Base-by-base conservation (phyloP, 2,329 filamentous ascomycete genomes). In the Tricladium varicosporioides region DNA sequence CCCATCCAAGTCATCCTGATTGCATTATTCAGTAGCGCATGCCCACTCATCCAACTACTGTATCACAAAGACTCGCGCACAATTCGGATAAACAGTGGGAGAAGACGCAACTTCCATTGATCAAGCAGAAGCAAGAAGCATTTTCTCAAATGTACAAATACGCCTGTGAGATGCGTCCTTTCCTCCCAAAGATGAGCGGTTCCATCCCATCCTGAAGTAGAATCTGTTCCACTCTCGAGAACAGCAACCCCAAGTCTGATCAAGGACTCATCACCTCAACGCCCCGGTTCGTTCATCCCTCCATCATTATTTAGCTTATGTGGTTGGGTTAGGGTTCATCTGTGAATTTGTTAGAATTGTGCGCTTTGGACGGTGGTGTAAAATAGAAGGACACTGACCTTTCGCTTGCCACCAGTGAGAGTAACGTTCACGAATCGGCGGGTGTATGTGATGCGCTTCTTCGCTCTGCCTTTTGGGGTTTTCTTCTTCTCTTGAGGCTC, bases 361-460 rank as follows among this genome's bases (percentile, higher is more conserved):
- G 40, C 46, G 51, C 54, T 57, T 47, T 61, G 58, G 50, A 48
- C 22, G n/a, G 50, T 11, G 31, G 19, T 45, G 42, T 42, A 2
- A n/a, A 8, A 27, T 15, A 22, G 14, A 57, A 48, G 57, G 60
- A 66, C 22, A 42, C 80, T 74, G 78, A 94, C 91, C 91, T 97
- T 97, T 80, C 93, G 85, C 92, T 97, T 97, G 82, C 93, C 93
- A 78, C 92, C 92, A 68, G 92, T 95, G 80, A 96, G 85, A 74
- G 91, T 94, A 75, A 97, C 92, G 81, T 97, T 97, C 71, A 97
- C 92, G 83, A 97, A 97, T 74, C 93, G 92, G 77, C 93, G 89
- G 71, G 91, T 96, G 86, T 97, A 97, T 78, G 85, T 87, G 77
- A 95, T 87, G 74, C 93, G 87, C 92, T 97, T 97, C 82, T 94